Conservation (phyloP, 2,329 filamentous ascomycete genomes). For the Xenoacremonium recifei region DNA sequence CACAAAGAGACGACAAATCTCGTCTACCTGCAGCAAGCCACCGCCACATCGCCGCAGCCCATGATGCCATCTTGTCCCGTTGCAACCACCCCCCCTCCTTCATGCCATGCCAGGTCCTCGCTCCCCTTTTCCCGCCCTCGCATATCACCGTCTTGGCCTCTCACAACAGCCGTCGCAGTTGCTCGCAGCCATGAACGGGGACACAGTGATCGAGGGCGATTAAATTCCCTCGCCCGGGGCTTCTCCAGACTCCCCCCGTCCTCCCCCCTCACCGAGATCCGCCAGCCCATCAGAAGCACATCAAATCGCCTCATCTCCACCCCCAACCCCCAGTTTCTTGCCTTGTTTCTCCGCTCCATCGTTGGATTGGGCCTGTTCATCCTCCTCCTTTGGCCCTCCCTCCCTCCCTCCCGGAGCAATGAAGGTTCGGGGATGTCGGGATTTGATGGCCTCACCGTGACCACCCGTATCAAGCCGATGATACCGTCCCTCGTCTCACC, state of each 20-base stretch:
- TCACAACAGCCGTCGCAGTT: too few species aligned
- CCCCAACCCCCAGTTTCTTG: background rate
- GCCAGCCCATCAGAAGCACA: slow-evolving; percentile 20
- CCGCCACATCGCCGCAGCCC: background rate
- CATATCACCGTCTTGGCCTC: too few species aligned
- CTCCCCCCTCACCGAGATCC: slow-evolving; percentile 22
- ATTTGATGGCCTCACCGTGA: background rate
- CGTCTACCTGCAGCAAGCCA: background rate
- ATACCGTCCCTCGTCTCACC: too few species aligned
- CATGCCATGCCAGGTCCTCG: background rate
- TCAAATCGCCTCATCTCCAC: slow-evolving; percentile 7
- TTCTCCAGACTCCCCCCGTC: slow-evolving; percentile 7
- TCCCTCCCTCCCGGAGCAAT: too few species aligned
- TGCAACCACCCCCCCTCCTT: background rate
- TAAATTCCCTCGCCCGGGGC: too few species aligned
- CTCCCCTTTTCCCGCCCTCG: too few species aligned
- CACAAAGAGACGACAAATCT: background rate
- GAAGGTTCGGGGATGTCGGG: background rate
- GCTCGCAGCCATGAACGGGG: too few species aligned
- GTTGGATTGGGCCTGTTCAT: background rate
- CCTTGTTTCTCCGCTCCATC: background rate
- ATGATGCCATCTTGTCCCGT: background rate
- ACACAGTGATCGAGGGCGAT: too few species aligned
- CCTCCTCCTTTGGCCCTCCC: too few species aligned
- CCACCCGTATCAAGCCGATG: background rate